Conservation (phyloP, 305 asterid genomes). For the Fraxinus nigra region DNA sequence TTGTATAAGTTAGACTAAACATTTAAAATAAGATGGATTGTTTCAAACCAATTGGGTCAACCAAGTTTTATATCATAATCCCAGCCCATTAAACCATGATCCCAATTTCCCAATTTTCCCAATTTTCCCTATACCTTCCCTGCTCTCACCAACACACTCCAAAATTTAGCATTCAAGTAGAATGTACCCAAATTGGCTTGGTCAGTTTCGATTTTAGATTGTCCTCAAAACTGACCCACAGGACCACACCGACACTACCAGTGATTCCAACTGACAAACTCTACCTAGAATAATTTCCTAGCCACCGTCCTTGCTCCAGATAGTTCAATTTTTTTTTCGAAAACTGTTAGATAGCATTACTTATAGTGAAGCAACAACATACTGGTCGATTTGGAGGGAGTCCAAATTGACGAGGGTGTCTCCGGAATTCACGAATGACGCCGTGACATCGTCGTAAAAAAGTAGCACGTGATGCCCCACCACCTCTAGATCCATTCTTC, state of each 20-base stretch:
- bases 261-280: no score
- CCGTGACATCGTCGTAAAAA: conserved; percentile 77
- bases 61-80: not conserved
- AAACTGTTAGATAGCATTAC: no score
- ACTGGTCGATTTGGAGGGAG: conserved; percentile 81
- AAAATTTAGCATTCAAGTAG: not conserved
- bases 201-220: not conserved
- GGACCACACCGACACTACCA: no score
- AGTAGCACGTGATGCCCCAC: conserved; percentile 79
- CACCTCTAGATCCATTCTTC: conserved; percentile 63
- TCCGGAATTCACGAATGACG: conserved; percentile 76
- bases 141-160: not conserved
- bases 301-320: no score
- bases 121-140: not conserved
- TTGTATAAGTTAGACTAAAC: no score
- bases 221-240: not conserved
- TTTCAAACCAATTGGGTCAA: no score
- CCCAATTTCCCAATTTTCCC: not conserved
- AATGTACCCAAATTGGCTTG: not conserved
- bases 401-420: conserved; percentile 93
- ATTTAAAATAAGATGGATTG: no score
- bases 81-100: not conserved
- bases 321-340: no score
- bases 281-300: no score
- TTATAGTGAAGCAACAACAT: conserved; percentile 25